A percentile compares a stretch with the other conserved stretches of the same genome.
Evolutionary conservation across 1,284 basidiomycete species (phyloP).

Genomic region (Bothia castanella): DNA sequence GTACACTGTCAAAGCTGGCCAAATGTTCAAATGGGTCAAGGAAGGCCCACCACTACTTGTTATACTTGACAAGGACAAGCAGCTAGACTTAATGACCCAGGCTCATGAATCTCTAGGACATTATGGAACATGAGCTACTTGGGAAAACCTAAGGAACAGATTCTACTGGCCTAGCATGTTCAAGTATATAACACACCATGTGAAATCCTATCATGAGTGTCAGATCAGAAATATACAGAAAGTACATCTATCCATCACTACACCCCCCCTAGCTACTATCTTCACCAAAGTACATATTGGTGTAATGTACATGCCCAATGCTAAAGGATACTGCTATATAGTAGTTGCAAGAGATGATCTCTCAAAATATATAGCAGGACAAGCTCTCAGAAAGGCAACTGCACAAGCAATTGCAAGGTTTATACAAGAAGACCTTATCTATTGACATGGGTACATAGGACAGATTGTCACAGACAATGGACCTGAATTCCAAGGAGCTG

Average conservation of each 20-base stretch:
- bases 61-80: background rate
- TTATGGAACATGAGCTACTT: background rate
- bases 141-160: background rate
- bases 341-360: background rate
- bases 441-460: background rate
- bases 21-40: background rate
- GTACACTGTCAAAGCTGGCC: background rate
- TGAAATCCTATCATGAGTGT: background rate
- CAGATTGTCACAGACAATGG: background rate
- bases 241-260: background rate
- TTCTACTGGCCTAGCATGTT: background rate
- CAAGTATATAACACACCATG: background rate
- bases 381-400: background rate
- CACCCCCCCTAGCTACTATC: background rate
- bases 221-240: too few relatives aligned
- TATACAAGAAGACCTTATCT: background rate
- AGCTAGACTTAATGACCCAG: background rate
- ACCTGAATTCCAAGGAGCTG: background rate
- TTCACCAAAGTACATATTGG: background rate
- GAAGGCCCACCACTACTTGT: background rate
- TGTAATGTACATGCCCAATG: background rate
- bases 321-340: background rate
- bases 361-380: background rate
- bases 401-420: background rate
- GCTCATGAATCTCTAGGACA: background rate